Evolutionary conservation across 1,139 yeast genomes (phyloP), one percentile per base, ranked within the genome.

Genomic region (Pichia sp.): DNA sequence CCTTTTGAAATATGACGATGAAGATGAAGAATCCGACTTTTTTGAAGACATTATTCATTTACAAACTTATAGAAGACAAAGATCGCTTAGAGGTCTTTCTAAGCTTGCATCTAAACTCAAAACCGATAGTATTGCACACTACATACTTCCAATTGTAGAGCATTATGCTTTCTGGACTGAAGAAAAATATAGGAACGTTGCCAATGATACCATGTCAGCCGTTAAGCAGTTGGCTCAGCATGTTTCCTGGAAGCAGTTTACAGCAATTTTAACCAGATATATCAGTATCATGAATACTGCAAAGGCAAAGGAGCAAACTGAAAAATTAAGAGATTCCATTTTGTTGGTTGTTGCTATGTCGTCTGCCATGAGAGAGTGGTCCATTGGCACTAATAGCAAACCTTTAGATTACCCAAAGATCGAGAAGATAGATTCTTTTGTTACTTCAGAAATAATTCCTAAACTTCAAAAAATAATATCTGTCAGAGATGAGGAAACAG

Each of bases 11-110:
- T 55, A 58, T 48, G 57, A 56, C 46, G 79, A 75, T 62, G 85
- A 84, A 46, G 95, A 90, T 63, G 95, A 86, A 49, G 97, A 90
- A 64, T 87, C 91, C 1, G 85, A 89, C 67, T 91, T 93, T 66
- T 93, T 93, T 73, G 73, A 76, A 56, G 91, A 91, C 64, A 77
- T 95, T 46, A 79, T 79, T 58, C 97, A 93, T 67, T 84, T 93
- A 51, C 99, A 95, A 71, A 67, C 86, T 27, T 92, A 87, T 65
- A 82, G 96, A 71, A 85, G 97, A 64, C 91, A 87, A 67, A 79
- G 90, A 64, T 96, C 97, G 0, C 76, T 93, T 30, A 78, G 82
- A 62, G 78, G 88, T 57, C 72, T 90, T 38, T 75, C 76, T 31
- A 75, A 74, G 8, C 61, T 73, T 48, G 57, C 63, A 4, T 74